Conservation (phyloP, 2,329 filamentous ascomycete genomes). For the Scopulariopsis brevicaulis region DNA sequence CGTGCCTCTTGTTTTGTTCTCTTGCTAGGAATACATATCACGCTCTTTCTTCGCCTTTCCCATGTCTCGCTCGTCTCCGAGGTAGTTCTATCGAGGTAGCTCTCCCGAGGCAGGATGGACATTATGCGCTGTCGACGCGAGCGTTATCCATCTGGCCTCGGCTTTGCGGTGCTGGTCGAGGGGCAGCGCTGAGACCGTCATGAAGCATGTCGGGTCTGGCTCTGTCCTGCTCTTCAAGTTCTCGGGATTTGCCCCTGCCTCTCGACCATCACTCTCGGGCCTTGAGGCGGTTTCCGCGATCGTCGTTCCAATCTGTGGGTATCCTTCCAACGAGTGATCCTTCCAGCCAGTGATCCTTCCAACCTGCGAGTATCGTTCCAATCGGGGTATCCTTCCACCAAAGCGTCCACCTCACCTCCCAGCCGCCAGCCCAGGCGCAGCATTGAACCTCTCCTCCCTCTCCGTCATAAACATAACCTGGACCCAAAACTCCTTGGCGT, state of each 20-base stretch:
- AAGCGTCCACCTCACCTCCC: conserved; percentile 22
- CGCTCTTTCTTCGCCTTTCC: not conserved
- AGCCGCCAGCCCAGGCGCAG: conserved; percentile 47
- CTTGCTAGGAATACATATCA: not conserved
- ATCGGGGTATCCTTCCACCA: not conserved
- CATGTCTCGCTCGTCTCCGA: not conserved
- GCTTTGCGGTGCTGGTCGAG: too few relatives aligned
- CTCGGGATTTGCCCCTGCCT: too few relatives aligned
- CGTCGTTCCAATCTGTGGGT: too few relatives aligned
- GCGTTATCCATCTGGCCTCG: too few relatives aligned
- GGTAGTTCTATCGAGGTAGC: not conserved
- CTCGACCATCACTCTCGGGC: too few relatives aligned
- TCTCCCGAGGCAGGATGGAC: too few relatives aligned
- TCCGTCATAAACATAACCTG: conserved; percentile 98
- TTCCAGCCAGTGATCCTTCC: not conserved
- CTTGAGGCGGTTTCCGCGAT: too few relatives aligned
- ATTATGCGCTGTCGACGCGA: too few relatives aligned
- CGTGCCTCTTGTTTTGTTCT: not conserved
- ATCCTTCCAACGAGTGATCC: not conserved
- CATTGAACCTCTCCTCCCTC: conserved; percentile 78
- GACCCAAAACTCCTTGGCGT: conserved; percentile 94
- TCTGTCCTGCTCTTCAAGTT: too few relatives aligned
- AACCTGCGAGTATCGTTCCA: not conserved
- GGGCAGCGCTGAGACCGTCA: too few relatives aligned
- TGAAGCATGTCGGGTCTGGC: too few relatives aligned